Conservation (phyloP, 1,284 basidiomycete species). For the Cutaneotrichosporon cavernicola region DNA sequence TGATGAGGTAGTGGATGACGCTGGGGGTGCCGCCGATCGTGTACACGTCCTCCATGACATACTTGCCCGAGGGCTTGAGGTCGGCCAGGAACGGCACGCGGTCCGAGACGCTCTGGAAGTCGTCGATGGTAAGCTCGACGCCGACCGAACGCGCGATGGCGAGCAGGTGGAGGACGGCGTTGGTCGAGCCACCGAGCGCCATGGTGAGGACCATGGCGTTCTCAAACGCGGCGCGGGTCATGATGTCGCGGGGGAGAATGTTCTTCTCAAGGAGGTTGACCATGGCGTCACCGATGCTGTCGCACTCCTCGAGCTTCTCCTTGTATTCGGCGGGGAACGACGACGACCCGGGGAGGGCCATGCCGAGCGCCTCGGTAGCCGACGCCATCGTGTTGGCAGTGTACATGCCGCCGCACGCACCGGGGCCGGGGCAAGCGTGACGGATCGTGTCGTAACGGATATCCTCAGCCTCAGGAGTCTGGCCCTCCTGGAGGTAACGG, state of each 20-base stretch:
- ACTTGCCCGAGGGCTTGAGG: conserved; percentile 90
- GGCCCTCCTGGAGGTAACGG: conserved; percentile 83
- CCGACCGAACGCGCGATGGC: conserved; percentile 92
- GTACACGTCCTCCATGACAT: conserved; percentile 96
- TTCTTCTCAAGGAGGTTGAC: conserved; percentile 83
- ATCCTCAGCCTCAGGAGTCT: conserved; percentile 75
- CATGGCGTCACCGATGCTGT: conserved; percentile 75
- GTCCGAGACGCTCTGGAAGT: conserved; percentile 85
- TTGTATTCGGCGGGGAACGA: conserved; percentile 88
- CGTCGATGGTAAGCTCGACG: conserved; percentile 82
- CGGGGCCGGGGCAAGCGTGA: conserved; percentile 89
- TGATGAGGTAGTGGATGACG: conserved; percentile 74
- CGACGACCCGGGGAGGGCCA: conserved; percentile 94
- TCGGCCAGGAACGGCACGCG: conserved; percentile 92
- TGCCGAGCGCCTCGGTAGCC: conserved; percentile 84
- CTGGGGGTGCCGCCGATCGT: conserved; percentile 81
- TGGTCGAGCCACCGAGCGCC: conserved; percentile 91
- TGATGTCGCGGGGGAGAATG: conserved; percentile 90
- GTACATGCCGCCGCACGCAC: conserved; percentile 90
- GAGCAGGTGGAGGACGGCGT: conserved; percentile 87
- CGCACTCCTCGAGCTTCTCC: conserved; percentile 75
- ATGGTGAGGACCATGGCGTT: conserved; percentile 95
- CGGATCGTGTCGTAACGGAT: conserved; percentile 80
- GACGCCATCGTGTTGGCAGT: conserved; percentile 97
- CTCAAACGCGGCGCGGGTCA: conserved; percentile 92